Evolutionary conservation across 139 green algal species (phyloP), one percentile per base, ranked within the genome.

Genomic region (Micromonas commoda): DNA sequence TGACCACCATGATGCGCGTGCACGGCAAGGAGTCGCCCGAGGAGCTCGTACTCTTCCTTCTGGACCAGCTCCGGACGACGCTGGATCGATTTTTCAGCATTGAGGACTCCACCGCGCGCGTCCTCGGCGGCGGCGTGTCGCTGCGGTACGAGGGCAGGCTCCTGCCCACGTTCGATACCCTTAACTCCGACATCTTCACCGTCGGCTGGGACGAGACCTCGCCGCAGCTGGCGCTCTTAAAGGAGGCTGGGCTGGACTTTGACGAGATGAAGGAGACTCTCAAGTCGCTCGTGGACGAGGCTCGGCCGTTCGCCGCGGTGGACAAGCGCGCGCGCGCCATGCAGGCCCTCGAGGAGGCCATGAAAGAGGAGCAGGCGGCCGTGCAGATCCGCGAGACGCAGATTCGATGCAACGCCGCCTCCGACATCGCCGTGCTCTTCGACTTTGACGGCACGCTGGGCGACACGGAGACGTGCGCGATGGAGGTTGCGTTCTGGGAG

Each of bases 401-500:
- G 16, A 9, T 57, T 9, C 9, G 45, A 16, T 23, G 9, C 9
- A 20, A 13, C 5, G 61, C 61, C 9, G 28, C 28, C 13, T 29
- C 9, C 23, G 31, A 73, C 28, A 29, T 73, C 20, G 65, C 65
- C 3, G 65, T 73, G 35, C 65, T 73, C 3, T 73, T 73, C 38
- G 65, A 73, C 26, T 73, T 73, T 9, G 65, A 73, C 65, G 65
- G 65, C 28, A 73, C 65, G 65, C 31, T 73, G 3, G 65, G 28
- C 3, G 65, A 73, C 65, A 73, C 65, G n/a, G 65, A 73, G 65
- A 29, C 45, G 65, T 4, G 5, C 31, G 65, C 65, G 23, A 73
- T 73, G 65, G 65, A 73, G 65, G 65, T 73, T 26, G 21, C 65
- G n/a, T 73, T 54, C 65, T 73, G 65, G 65, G 31, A 73, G 65